Base-by-base conservation (phyloP, 148 eudicot species). In the Euryodendron excelsum region DNA sequence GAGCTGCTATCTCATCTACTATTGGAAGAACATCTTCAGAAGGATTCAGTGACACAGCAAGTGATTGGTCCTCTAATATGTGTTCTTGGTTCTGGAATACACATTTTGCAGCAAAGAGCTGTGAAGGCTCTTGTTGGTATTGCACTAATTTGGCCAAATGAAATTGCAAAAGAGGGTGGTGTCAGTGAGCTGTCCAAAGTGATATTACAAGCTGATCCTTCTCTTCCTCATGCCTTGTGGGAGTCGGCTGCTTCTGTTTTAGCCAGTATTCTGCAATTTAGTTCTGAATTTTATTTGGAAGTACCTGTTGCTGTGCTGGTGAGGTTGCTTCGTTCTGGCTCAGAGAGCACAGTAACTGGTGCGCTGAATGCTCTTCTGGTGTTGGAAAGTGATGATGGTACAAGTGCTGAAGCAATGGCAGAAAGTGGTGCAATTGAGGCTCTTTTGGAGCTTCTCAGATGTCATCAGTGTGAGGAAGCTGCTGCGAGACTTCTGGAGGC, bases 371-470 rank as follows among this genome's bases (percentile, higher is more conserved):
- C 98, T 70, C 98, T 94, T 78, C 84, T 94, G 37, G 98, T 94
- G 55, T 80, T 94, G 81, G 98, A 94, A 83, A 92, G 90, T 82
- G 97, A 94, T 82, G 98, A 94, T 84, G 84, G 94, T 30, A 85
- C 91, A 60, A 92, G 94, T 75, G 97, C 94, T 69, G 92, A 87
- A 79, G 98, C 94, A 68, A 94, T 94, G 97, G 97, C 97, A 73
- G 97, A 94, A 84, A 87, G 98, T 82, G 98, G 97, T 61, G 98
- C 96, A 21, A 90, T 94, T 56, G 97, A 94, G 89, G 97, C 96
- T 72, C 94, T 92, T 73, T 80, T 94, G 82, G 94, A 92, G 77
- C 94, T 94, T 76, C 93, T 94, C 52, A 85, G 97, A 83, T 82
- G 89, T 66, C 97, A 94, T 86, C 94, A 86, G 73, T 94, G 97